A percentile compares a stretch with the other conserved stretches of the same genome.
phyloP scores from a whole-genome alignment of 768 basidiomycete genomes.

The Sarcomyxa edulis region DNA sequence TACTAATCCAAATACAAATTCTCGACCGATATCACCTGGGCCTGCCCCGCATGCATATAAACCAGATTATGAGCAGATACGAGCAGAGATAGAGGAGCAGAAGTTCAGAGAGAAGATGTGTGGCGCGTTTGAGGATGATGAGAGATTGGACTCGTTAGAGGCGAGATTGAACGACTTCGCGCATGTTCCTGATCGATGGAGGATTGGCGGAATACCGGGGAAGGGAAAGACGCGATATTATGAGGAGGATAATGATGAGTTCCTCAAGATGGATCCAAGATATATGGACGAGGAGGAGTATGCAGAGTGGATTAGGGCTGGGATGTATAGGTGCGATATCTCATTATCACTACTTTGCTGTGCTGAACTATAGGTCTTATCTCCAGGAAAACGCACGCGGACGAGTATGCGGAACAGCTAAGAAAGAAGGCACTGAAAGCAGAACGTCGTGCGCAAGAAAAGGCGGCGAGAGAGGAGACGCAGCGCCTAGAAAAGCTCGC shows the following conservation, averaged over 20 bases:
- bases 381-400: conserved; percentile 60
- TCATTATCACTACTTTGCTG: conserved; percentile 4
- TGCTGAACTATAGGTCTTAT: conserved; percentile 5
- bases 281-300: conserved; percentile 85
- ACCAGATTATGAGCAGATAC: conserved; percentile 42
- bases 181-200: conserved; percentile 73
- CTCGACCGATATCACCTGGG: neutral
- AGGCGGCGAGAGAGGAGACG: conserved; percentile 49
- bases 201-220: conserved; percentile 22
- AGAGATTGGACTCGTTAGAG: conserved; percentile 58
- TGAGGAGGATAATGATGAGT: conserved; percentile 27
- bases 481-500: conserved; percentile 42
- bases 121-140: conserved; percentile 69
- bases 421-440: conserved; percentile 48
- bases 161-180: conserved; percentile 61
- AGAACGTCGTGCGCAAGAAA: conserved; percentile 49
- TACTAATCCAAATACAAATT: conserved; percentile 3
- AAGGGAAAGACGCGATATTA: conserved; percentile 14
- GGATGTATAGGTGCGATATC: conserved; percentile 71
- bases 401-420: conserved; percentile 59
- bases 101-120: conserved; percentile 71
- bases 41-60: conserved; percentile 13
- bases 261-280: conserved; percentile 37
- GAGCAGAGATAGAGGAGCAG: conserved; percentile 55
- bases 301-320: conserved; percentile 77